Conservation (phyloP, 768 basidiomycete genomes). For the Pulveroboletus sp. region DNA sequence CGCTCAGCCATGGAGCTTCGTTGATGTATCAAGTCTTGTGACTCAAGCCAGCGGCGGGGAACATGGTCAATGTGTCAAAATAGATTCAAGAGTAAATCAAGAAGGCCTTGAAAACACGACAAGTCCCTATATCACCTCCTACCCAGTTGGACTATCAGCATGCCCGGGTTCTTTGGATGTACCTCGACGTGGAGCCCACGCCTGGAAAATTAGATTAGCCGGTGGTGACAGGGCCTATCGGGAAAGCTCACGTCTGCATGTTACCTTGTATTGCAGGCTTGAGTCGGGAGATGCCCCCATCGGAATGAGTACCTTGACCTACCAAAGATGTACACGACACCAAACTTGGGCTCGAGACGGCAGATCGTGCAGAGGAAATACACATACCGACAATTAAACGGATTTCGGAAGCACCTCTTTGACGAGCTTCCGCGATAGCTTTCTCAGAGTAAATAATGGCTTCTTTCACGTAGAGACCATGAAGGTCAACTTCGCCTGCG, state of each 20-base stretch:
- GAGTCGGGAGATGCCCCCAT: slow-evolving; percentile 69
- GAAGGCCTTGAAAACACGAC: not conserved
- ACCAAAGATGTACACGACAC: not conserved
- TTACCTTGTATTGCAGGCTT: slow-evolving; percentile 86
- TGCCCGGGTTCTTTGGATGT: slow-evolving; percentile 78
- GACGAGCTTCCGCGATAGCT: slow-evolving; percentile 62
- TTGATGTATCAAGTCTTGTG: not conserved
- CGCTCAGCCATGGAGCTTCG: not conserved
- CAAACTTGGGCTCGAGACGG: not conserved
- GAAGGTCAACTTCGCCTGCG: slow-evolving; percentile 77
- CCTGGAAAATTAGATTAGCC: slow-evolving; percentile 35
- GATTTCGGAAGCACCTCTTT: slow-evolving; percentile 55
- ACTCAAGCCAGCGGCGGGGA: not conserved
- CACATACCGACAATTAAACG: slow-evolving; percentile 79
- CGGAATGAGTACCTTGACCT: slow-evolving; percentile 90
- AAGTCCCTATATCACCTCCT: not conserved
- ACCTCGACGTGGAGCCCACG: slow-evolving; percentile 65
- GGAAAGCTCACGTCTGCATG: slow-evolving; percentile 58
- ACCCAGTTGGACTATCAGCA: slow-evolving; percentile 61
- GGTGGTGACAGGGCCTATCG: not conserved
- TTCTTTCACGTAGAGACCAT: slow-evolving; percentile 91
- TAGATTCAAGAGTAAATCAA: not conserved
- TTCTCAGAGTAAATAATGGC: slow-evolving; percentile 69
- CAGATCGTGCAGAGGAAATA: not conserved
- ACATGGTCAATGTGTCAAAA: not conserved